Base-by-base conservation (phyloP, 169 alveolate genomes). In the Cyclospora cayetanensis region DNA sequence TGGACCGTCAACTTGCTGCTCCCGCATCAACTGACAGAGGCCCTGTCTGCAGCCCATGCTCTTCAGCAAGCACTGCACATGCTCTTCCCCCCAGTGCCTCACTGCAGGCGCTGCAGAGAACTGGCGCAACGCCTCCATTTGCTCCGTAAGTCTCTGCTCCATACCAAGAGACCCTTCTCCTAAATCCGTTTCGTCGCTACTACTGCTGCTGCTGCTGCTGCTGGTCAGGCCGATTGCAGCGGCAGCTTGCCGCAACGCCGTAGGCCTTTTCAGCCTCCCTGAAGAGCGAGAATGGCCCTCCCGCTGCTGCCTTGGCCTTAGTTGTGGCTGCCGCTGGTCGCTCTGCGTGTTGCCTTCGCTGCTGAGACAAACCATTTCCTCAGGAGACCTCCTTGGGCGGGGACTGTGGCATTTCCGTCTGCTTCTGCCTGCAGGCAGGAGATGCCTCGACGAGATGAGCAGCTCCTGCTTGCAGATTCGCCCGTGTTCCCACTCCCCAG, bases 401-500 rank as follows among this genome's bases (percentile, higher is more conserved):
- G 22, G 11, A 4, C 27, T n/a, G 63, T 37, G 18, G 27, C 27
- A 63, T n/a, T 66, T 34, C 15, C 80, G 42, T 3, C 41, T 22
- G 46, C 18, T 35, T 0, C 27, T 11, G 35, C 52, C 5, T 5
- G 52, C 70, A 37, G 70, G 88, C 65, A 29, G 91, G 83, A 41
- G 39, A 35, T 35, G 43, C 25, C 55, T 25, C 35, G 65, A 53
- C n/a, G 85, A 90, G 68, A 94, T 84, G n/a, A 94, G 93, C 43
- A 88, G 63, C 52, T 80, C 91, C 34, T 91, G 90, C 68, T 92
- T 46, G 22, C 82, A 15, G 46, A 94, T 63, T 31, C 84, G 77
- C 1, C 96, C 96, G n/a, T 80, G 41, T 11, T 39, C 37, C 96
- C 96, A 94, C 43, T 90, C 92, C 66, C 95, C 94, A 3, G 94